phyloP scores from a whole-genome alignment of 2,329 filamentous ascomycete genomes.

The Neoascochyta sp. region DNA sequence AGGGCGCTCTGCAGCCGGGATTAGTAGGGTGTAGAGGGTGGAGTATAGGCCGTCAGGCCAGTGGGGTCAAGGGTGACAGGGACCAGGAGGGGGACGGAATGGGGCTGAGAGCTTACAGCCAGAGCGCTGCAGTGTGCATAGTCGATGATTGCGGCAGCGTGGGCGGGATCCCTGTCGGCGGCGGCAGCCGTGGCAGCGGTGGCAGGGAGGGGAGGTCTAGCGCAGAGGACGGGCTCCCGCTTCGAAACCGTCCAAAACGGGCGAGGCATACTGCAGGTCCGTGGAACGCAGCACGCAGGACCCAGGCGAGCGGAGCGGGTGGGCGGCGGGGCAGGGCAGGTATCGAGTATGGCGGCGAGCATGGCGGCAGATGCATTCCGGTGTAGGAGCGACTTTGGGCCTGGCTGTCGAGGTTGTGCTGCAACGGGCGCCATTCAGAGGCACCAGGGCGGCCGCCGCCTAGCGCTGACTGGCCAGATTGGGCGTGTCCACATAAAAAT shows the following conservation, averaged over 20 bases:
- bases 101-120: conserved; percentile 38
- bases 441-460: too few relatives aligned
- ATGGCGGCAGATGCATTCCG: too few relatives aligned
- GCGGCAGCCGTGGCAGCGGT: conserved; percentile 4
- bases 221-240: conserved; percentile 1
- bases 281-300: too few relatives aligned
- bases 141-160: conserved; percentile 1
- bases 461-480: too few relatives aligned
- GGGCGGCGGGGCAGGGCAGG: background rate
- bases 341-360: too few relatives aligned
- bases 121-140: conserved; percentile 8
- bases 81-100: conserved; percentile 23
- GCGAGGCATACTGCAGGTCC: conserved; percentile 11
- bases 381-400: too few relatives aligned
- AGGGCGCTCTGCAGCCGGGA: conserved; percentile 18
- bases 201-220: conserved; percentile 1
- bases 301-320: too few relatives aligned
- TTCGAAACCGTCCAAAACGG: conserved; percentile 8
- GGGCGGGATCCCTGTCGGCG: conserved; percentile 1
- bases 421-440: too few relatives aligned
- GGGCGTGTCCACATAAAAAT: too few relatives aligned
- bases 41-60: too few relatives aligned
- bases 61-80: too few relatives aligned
- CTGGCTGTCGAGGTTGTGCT: too few relatives aligned
- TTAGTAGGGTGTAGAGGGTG: conserved; percentile 13